Evolutionary conservation across 306 rosid species (phyloP).

Genomic region (Castanea sativa): DNA sequence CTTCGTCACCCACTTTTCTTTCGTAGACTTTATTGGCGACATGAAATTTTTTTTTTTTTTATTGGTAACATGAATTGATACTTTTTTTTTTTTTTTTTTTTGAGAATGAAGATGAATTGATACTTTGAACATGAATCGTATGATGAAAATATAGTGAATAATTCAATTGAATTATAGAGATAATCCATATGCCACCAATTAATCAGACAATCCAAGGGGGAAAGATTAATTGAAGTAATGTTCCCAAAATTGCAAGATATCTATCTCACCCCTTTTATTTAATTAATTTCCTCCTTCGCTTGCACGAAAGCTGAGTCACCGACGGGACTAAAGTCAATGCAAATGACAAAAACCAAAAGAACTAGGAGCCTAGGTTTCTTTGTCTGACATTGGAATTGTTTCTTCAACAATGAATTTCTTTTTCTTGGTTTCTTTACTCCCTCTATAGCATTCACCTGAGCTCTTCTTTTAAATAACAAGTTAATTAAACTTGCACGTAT

Average conservation of each 20-base stretch:
- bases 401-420: constrained; percentile 7
- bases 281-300: not conserved
- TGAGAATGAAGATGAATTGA: not conserved
- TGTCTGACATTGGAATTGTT: not conserved
- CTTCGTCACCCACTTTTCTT: not conserved
- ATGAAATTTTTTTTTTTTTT: not conserved
- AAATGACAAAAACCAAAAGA: constrained; percentile 26
- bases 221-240: not conserved
- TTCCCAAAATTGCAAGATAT: not conserved
- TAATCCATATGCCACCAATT: not conserved
- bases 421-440: not conserved
- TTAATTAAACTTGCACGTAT: constrained; percentile 23
- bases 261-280: not conserved
- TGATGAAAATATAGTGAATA: not conserved
- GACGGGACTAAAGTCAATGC: constrained; percentile 32
- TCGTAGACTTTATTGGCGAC: not conserved
- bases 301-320: constrained; percentile 29
- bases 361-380: not conserved
- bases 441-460: not conserved
- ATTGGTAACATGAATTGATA: not conserved
- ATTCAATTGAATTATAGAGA: not conserved
- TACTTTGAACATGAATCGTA: not conserved
- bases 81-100: not conserved
- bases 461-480: constrained; percentile 9
- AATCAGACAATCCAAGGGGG: not conserved